Evolutionary conservation across 2,329 filamentous ascomycete genomes (phyloP).

Genomic region (Aspergillus sp.): DNA sequence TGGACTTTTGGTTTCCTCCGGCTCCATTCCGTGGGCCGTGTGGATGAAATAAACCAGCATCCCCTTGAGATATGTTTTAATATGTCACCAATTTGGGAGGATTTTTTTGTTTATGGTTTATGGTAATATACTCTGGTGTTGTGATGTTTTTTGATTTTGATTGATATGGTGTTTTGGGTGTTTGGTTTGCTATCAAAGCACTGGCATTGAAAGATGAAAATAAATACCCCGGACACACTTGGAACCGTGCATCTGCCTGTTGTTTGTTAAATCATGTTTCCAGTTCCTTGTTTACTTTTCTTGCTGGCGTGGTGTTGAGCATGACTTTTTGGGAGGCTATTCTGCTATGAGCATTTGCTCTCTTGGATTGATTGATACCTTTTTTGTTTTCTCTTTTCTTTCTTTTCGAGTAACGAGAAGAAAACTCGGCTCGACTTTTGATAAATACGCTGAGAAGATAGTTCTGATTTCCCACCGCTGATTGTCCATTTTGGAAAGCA

Average conservation of each 20-base stretch:
- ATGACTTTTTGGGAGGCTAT: too few species aligned
- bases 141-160: background rate
- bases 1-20: slow-evolving; percentile 8
- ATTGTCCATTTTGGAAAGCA: too few species aligned
- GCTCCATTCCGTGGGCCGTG: slow-evolving; percentile 13
- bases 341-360: too few species aligned
- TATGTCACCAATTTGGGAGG: too few species aligned
- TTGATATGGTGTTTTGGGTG: slow-evolving; percentile 5
- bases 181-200: slow-evolving; percentile 2
- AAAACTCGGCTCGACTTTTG: too few species aligned
- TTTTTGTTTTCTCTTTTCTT: slow-evolving; percentile 1
- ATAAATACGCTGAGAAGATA: too few species aligned
- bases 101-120: background rate
- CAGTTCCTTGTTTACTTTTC: too few species aligned
- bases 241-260: slow-evolving; percentile 7
- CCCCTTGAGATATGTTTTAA: too few species aligned
- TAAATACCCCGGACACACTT: slow-evolving; percentile 12
- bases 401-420: background rate
- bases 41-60: background rate
- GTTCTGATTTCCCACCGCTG: too few species aligned
- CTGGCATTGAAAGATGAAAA: slow-evolving; percentile 10
- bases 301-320: too few species aligned
- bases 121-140: slow-evolving; percentile 13
- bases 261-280: too few species aligned
- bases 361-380: background rate